These are phyloP conservation scores for Exsudoporus frostii DNA, from an alignment of 768 basidiomycete species.

Conservation along the genomic window DNA sequence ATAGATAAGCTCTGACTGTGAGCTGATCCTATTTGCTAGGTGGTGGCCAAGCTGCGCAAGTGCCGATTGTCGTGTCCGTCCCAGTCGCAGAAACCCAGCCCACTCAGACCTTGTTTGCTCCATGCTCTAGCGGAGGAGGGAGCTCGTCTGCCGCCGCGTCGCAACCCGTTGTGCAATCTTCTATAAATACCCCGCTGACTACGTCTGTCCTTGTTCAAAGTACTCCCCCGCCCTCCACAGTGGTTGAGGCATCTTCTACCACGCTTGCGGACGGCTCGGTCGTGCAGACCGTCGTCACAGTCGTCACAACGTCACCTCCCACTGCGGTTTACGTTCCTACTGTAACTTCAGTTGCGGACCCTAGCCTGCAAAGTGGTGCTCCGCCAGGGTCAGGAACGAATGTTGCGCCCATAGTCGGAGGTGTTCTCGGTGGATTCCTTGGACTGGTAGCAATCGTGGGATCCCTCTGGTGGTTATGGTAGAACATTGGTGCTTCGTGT, in stretches of 20 bases:
- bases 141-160: constrained; percentile 2
- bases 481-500: constrained; percentile 15
- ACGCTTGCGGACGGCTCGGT: constrained; percentile 44
- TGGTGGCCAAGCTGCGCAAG: constrained; percentile 32
- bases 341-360: constrained; percentile 8
- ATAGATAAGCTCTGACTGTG: constrained; percentile 1
- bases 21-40: constrained; percentile 23
- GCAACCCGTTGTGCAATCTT: constrained; percentile 4
- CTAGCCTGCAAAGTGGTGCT: constrained; percentile 14
- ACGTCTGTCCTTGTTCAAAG: constrained; percentile 28
- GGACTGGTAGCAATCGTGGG: constrained; percentile 44
- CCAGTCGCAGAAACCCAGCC: constrained; percentile 29
- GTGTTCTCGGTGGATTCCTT: constrained; percentile 53
- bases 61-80: constrained; percentile 40
- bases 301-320: constrained; percentile 36
- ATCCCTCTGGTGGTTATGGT: constrained; percentile 52
- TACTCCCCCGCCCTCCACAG: constrained; percentile 32
- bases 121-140: constrained; percentile 32
- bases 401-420: constrained; percentile 50
- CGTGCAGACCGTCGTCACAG: constrained; percentile 33
- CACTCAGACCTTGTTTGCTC: constrained; percentile 41
- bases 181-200: constrained; percentile 11
- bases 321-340: constrained; percentile 29
- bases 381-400: constrained; percentile 25
- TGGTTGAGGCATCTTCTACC: constrained; percentile 32